Evolutionary conservation across 208 protist genomes (phyloP), one percentile per base, ranked within the genome.

Genomic region (Trypanosomatidae sp.): DNA sequence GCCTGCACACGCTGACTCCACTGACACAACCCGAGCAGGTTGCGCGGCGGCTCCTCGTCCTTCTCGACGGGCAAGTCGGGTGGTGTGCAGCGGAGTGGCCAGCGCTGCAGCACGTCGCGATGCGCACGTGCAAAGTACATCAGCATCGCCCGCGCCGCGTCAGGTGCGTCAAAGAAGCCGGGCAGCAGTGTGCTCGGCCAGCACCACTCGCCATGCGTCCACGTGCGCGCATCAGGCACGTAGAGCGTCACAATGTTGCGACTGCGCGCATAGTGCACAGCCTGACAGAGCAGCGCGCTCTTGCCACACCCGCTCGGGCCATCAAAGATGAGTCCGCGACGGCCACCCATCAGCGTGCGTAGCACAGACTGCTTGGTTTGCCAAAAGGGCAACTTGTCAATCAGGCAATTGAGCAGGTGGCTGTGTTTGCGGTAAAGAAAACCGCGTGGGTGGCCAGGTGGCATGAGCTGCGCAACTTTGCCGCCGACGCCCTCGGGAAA

Each of bases 121-220:
- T 95, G 90, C 2, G 74, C 77, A 13, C 55, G 18, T n/a, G 77
- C 60, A 62, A 87, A 75, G 38, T 88, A 88, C 54, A 71, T 59
- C 22, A 95, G 58, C 48, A 95, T 82, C 37, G 62, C 67, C 3
- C 82, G 66, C 21, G 70, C 71, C 2, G 82, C 87, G 48, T 95
- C 83, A 7, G 87, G 87, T 7, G 72, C 77, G 59, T 95, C 87
- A 62, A 92, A 95, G 47, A 95, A 95, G 16, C 87, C 87, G 8
- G 82, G 87, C 15, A 95, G 50, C 30, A 92, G 79, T 4, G 79
- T 90, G 49, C 79, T 90, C 8, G 87, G 87, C 80, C 82, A 91
- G 55, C 79, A 91, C 75, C 80, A 95, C 52, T 92, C 83, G 6
- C 87, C 87, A 33, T 91, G 83, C 18, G 82, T 92, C 83, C 87